Conservation (phyloP, 164 flowering plant species). For the Nymphaea thermarum region DNA sequence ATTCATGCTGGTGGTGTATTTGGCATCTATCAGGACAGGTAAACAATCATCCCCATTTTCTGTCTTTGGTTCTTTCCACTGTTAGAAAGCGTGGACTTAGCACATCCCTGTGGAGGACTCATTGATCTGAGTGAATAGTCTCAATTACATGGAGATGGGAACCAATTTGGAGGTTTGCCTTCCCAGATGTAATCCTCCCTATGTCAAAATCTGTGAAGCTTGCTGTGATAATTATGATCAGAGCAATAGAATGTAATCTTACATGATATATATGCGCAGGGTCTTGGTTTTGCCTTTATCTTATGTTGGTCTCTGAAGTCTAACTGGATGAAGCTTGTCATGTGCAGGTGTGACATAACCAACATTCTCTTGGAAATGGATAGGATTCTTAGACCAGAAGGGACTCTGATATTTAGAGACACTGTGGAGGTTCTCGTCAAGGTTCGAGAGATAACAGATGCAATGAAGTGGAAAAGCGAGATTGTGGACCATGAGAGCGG, state of each 20-base stretch:
- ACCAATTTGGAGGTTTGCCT: not conserved
- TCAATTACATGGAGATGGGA: not conserved
- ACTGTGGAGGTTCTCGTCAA: conserved; percentile 72
- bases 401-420: conserved; percentile 85
- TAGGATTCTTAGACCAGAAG: conserved; percentile 92
- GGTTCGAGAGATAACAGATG: conserved; percentile 58
- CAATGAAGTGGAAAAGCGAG: conserved; percentile 88
- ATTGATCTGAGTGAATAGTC: too few relatives aligned
- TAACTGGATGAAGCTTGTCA: not conserved
- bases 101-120: too few relatives aligned
- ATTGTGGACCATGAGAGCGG: conserved; percentile 89
- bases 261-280: not conserved
- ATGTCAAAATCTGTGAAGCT: not conserved
- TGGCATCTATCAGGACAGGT: conserved; percentile 87
- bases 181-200: not conserved
- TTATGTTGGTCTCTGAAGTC: not conserved
- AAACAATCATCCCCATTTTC: conserved; percentile 4
- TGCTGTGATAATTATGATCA: not conserved
- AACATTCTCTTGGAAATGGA: conserved; percentile 91
- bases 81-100: too few relatives aligned
- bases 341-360: conserved; percentile 73
- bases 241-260: too few relatives aligned
- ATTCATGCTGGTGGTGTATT: conserved; percentile 74
- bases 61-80: too few relatives aligned
- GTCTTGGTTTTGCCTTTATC: not conserved